These are phyloP conservation scores for Beta corolliflora DNA, from an alignment of 179 eudicot species.

Conservation along the genomic window DNA sequence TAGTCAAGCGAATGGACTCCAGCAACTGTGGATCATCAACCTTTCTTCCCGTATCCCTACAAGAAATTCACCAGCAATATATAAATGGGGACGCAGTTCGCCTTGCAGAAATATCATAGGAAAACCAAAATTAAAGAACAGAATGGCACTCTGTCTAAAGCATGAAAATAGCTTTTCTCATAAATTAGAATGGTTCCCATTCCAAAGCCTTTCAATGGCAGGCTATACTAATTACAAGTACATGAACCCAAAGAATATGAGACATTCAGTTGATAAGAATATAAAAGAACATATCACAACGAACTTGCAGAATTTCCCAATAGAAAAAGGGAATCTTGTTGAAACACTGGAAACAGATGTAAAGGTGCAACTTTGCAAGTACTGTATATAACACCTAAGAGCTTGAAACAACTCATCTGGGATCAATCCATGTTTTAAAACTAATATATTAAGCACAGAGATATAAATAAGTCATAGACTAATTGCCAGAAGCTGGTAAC, in stretches of 20 bases:
- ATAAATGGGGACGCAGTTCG: background rate
- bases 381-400: background rate
- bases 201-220: background rate
- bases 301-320: background rate
- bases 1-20: slow-evolving; percentile 92
- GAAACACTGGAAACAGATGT: background rate
- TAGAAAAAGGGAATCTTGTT: background rate
- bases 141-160: background rate
- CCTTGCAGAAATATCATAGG: background rate
- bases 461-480: background rate
- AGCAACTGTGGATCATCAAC: slow-evolving; percentile 90
- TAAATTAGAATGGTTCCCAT: background rate
- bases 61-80: slow-evolving; percentile 28
- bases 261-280: background rate
- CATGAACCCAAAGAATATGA: background rate
- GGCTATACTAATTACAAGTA: background rate
- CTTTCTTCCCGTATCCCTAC: slow-evolving; percentile 85
- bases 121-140: background rate
- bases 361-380: background rate
- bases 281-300: background rate
- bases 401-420: background rate
- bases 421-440: slow-evolving; percentile 2
- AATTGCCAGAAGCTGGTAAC: background rate
- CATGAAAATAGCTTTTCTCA: background rate
- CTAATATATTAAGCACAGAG: background rate